A percentile compares a stretch with the other conserved stretches of the same genome.
These are phyloP conservation scores for Coelastrella sp. DNA, from an alignment of 139 green algal species.

Conservation along the genomic window DNA sequence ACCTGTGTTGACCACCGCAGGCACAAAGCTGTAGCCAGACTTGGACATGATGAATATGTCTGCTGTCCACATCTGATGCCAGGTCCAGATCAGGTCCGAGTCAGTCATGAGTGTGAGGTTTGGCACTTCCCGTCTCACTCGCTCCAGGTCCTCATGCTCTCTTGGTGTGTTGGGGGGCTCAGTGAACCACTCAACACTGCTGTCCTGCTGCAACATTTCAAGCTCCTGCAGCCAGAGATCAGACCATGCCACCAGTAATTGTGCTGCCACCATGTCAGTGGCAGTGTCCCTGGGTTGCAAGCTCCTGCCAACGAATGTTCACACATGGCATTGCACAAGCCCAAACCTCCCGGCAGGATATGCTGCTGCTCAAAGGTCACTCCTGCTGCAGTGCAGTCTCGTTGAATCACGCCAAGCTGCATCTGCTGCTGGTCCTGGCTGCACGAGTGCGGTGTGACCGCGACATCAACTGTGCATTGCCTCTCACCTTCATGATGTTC, in stretches of 20 bases:
- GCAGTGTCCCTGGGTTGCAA: background rate
- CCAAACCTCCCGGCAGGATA: no score
- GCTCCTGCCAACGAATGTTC: background rate
- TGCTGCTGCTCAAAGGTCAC: no score
- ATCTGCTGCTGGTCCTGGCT: no score
- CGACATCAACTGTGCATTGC: background rate
- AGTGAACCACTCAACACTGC: slow-evolving; percentile 33
- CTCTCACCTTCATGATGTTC: slow-evolving; percentile 5
- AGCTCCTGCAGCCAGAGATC: background rate
- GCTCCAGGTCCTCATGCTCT: slow-evolving; percentile 7
- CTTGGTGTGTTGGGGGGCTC: background rate
- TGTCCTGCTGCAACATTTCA: background rate
- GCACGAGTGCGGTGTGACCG: no score
- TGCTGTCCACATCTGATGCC: slow-evolving; percentile 19
- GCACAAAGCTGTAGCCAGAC: slow-evolving; percentile 11
- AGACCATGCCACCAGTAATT: no score
- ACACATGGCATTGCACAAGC: background rate
- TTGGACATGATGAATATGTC: slow-evolving; percentile 27
- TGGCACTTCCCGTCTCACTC: background rate
- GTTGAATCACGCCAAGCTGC: no score
- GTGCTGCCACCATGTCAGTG: no score
- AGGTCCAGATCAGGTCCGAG: slow-evolving; percentile 11
- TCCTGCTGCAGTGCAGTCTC: no score
- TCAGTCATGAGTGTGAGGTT: slow-evolving; percentile 7
- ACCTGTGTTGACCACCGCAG: background rate